These are phyloP conservation scores for Sclerotinia glacialis DNA, from an alignment of 2,329 filamentous ascomycete species.

Conservation along the genomic window DNA sequence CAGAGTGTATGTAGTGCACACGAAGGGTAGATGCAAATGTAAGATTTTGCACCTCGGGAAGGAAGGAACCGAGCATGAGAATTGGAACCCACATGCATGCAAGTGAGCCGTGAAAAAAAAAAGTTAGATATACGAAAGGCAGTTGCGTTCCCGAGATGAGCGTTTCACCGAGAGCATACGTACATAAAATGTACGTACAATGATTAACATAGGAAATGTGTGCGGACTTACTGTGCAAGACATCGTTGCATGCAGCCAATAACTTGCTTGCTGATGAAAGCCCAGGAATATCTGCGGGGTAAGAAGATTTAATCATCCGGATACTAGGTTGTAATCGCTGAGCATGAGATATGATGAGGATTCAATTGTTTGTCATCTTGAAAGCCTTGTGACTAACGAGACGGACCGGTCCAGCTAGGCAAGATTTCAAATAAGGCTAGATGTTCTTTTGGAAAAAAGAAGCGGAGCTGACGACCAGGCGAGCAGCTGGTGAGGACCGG, in stretches of 20 bases:
- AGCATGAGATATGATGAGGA: constrained; percentile 2
- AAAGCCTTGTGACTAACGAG: constrained; percentile 1
- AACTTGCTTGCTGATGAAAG: neutral
- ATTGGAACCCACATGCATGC: constrained; percentile 5
- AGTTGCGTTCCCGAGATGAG: neutral
- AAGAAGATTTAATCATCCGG: neutral
- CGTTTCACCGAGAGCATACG: constrained; percentile 1
- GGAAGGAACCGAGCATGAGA: neutral
- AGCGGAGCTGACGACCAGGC: constrained; percentile 31
- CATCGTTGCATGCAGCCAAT: constrained; percentile 18
- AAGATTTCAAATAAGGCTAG: neutral
- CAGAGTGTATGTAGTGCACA: neutral
- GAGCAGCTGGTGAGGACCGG: constrained; percentile 18
- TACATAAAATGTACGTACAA: constrained; percentile 9
- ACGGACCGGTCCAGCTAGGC: neutral
- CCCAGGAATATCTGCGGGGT: constrained; percentile 14
- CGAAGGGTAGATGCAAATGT: neutral
- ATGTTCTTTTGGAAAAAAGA: constrained; percentile 22
- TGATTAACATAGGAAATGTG: neutral
- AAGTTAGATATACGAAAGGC: constrained; percentile 11
- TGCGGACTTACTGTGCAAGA: constrained; percentile 17
- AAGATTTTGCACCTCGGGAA: neutral
- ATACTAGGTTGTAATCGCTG: constrained; percentile 2
- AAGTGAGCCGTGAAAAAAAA: constrained; percentile 16
- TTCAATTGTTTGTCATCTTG: constrained; percentile 2